phyloP scores from a whole-genome alignment of 805 yeast species.

The Wickerhamomyces bisporus region DNA sequence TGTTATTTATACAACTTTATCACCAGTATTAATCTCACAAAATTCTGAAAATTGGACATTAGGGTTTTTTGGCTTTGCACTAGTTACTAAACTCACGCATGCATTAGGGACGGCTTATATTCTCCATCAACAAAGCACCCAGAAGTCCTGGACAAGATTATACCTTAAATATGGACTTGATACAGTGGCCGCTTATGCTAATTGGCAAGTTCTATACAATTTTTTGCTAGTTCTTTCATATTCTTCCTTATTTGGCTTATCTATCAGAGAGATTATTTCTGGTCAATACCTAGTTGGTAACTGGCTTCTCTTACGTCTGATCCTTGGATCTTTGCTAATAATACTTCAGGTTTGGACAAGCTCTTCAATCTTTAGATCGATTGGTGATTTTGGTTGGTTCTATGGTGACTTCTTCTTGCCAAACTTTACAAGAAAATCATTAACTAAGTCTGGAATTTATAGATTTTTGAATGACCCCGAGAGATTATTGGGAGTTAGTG shows the following conservation, averaged over 20 bases:
- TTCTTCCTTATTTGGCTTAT: conserved; percentile 40
- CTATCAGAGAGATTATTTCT: conserved; percentile 27
- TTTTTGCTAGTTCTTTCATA: conserved; percentile 49
- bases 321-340: conserved; percentile 52
- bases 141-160: conserved; percentile 58
- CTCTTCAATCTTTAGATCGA: conserved; percentile 58
- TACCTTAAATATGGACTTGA: conserved; percentile 61
- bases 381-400: conserved; percentile 87
- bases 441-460: conserved; percentile 77
- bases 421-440: conserved; percentile 39
- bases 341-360: conserved; percentile 66
- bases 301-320: conserved; percentile 47
- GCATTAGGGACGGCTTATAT: conserved; percentile 45
- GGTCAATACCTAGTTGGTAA: conserved; percentile 27
- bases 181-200: conserved; percentile 59
- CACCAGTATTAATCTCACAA: conserved; percentile 34
- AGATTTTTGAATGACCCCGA: conserved; percentile 82
- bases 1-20: conserved; percentile 34
- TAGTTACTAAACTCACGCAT: conserved; percentile 46
- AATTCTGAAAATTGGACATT: conserved; percentile 24
- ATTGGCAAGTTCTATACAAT: conserved; percentile 68
- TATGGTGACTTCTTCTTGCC: conserved; percentile 80
- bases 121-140: conserved; percentile 53
- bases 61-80: conserved; percentile 24
- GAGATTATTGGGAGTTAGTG: conserved; percentile 70